Evolutionary conservation across 768 basidiomycete species (phyloP).

Genomic region (Boletus reticuloceps): DNA sequence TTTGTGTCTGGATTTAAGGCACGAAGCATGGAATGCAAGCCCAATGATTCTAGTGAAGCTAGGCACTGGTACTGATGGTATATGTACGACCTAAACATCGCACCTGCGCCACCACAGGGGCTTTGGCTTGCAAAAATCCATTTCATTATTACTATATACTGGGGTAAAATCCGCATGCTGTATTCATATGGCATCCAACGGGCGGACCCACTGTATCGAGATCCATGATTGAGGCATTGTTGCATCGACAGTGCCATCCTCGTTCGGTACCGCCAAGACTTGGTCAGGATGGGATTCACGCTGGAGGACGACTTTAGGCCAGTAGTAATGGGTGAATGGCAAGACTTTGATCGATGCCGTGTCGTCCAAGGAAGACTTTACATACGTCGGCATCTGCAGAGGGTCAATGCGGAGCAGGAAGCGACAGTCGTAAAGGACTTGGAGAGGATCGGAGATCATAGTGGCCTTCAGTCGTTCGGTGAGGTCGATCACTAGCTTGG

Average conservation of each 20-base stretch:
- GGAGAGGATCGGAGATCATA: slow-evolving; percentile 17
- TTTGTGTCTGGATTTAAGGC: no score
- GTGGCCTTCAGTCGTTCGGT: slow-evolving; percentile 31
- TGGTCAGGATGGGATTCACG: slow-evolving; percentile 17
- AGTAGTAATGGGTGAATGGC: slow-evolving; percentile 44
- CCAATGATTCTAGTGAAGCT: no score
- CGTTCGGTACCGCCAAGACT: slow-evolving; percentile 20
- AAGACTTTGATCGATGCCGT: slow-evolving; percentile 34
- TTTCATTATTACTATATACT: background rate
- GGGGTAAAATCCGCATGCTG: no score
- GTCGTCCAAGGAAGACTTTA: slow-evolving; percentile 31
- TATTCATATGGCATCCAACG: slow-evolving; percentile 30
- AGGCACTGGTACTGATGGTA: no score
- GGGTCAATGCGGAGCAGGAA: slow-evolving; percentile 54
- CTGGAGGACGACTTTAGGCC: slow-evolving; percentile 43
- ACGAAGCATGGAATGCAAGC: no score
- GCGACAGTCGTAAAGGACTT: slow-evolving; percentile 63
- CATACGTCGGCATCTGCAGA: slow-evolving; percentile 37
- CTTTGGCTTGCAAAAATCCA: background rate
- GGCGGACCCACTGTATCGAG: slow-evolving; percentile 40
- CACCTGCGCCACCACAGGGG: background rate
- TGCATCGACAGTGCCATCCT: slow-evolving; percentile 1
- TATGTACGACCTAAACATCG: no score
- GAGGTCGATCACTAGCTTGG: slow-evolving; percentile 40
- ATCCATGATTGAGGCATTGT: slow-evolving; percentile 40